Base-by-base conservation (phyloP, 805 yeast genomes). In the Saccharomyces paradoxus region DNA sequence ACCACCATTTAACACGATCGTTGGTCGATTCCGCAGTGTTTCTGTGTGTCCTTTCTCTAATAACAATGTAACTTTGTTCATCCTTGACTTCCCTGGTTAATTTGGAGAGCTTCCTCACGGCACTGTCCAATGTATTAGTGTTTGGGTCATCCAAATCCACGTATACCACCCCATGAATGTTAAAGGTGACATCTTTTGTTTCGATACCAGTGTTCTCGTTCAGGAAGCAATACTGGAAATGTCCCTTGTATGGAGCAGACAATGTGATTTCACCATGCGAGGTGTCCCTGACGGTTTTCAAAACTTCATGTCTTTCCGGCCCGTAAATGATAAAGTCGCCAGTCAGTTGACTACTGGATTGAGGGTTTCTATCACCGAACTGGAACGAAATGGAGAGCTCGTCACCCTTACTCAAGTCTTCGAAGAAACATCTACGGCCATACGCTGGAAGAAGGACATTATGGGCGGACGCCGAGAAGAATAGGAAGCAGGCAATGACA, bases 1-100 rank as follows among this genome's bases (percentile, higher is more conserved):
- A 88, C 99, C 99, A 92, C 89, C 96, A 94, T 73, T 92, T 92
- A 60, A 92, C 98, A 66, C 99, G 83, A 53, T 94, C 86, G 73
- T 92, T 92, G 49, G 99, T 92, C 26, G 96, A 87, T 74, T 92
- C 99, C 5, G 99, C 98, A 9, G 99, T 92, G 75, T 92, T 94
- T 81, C 99, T 87, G 72, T 92, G 99, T 14, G 95, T 87, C 76
- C 97, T 86, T 74, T 92, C 99, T 74, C 99, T 84, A 57, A 92
- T 90, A 50, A 91, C 95, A 63, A 94, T 84, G 73, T 94, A 94
- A 63, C 88, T 81, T 60, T 77, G 95, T 74, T 94, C 99, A 63
- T 90, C 92, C 74, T 87, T 87, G 56, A 94, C 90, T 63, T 89
- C 96, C 63, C 82, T 82, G 44, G 95, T 84, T 61, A 88, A 76